These are phyloP conservation scores for Calonectria pauciramosa DNA, from an alignment of 2,329 filamentous ascomycete genomes.

Conservation along the genomic window DNA sequence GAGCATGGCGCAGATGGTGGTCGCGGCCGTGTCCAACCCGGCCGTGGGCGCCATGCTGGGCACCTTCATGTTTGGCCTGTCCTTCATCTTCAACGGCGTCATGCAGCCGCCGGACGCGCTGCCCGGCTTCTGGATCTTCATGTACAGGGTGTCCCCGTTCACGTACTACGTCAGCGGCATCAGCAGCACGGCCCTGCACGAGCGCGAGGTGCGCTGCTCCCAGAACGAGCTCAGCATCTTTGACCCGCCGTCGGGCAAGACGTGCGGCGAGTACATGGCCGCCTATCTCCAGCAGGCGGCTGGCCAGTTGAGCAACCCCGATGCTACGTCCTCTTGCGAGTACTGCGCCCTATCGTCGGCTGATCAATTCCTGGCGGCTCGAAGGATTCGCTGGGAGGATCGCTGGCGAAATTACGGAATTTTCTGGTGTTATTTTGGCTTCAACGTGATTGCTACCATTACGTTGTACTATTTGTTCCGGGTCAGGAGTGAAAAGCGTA, in stretches of 20 bases:
- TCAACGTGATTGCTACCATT: slow-evolving; percentile 70
- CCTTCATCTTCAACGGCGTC: slow-evolving; percentile 70
- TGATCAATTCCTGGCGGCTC: slow-evolving; percentile 65
- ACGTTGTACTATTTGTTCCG: slow-evolving; percentile 65
- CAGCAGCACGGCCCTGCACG: slow-evolving; percentile 71
- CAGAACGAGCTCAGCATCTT: slow-evolving; percentile 71
- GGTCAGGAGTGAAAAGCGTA: slow-evolving; percentile 27
- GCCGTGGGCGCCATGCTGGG: slow-evolving; percentile 54
- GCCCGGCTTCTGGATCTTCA: slow-evolving; percentile 30
- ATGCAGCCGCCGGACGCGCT: slow-evolving; percentile 63
- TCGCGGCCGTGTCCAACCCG: slow-evolving; percentile 74
- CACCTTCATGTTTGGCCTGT: slow-evolving; percentile 57
- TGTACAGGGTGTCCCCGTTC: slow-evolving; percentile 26
- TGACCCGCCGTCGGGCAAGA: slow-evolving; percentile 61
- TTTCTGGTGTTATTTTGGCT: slow-evolving; percentile 72
- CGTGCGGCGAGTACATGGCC: slow-evolving; percentile 14
- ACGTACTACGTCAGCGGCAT: slow-evolving; percentile 68
- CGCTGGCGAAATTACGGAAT: slow-evolving; percentile 77
- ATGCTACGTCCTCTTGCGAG: slow-evolving; percentile 67
- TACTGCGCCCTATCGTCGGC: slow-evolving; percentile 74
- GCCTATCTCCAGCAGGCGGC: background rate
- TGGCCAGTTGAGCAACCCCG: slow-evolving; percentile 71
- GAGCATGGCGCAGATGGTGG: slow-evolving; percentile 77
- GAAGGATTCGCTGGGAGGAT: slow-evolving; percentile 60
- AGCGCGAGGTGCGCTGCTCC: slow-evolving; percentile 62